Evolutionary conservation across 352 stramenopile species (phyloP), one percentile per base, ranked within the genome.

Genomic region (Phytopythium chamaehyphon): DNA sequence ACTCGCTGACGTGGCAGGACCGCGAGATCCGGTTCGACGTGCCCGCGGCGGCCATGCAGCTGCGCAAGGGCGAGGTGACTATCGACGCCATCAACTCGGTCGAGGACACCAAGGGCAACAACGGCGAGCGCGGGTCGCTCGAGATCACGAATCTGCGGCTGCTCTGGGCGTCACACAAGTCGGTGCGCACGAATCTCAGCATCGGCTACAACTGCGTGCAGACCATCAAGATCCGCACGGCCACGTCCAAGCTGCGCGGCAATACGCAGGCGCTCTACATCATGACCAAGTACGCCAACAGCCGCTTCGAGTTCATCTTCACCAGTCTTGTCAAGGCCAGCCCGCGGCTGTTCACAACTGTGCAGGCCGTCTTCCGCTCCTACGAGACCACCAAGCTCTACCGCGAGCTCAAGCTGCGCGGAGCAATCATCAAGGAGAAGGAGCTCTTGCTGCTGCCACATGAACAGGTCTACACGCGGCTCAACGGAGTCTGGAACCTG

Each of bases 31-130:
- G 86, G 39, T 97, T 97, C 59, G 90, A 97, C 45, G 73, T 88
- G 9, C 72, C 76, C 16, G 54, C 60, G 6, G 59, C 61, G 7
- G 69, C 65, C 16, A 85, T 95, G 63, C 63, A 86, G 26, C 58
- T 85, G n/a, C 77, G 85, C 47, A 87, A 86, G 45, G 87, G 88
- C 31, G 86, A 97, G 58, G 63, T 69, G 12, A 56, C 89, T 15
- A 89, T 97, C 39, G 91, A 98, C 62, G 76, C 80, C 47, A 97
- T 98, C 67, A 97, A 97, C 66, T 96, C 81, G 11, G 91, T 98
- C 8, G 91, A 98, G 58, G 91, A 98, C 60, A 97, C 91, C 10
- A 98, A 98, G 63, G 91, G 89, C 37, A 97, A 97, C 71, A 97
- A 97, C 64, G 91, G 91, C 59, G 86, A 96, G 45, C 73, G 86